phyloP scores from a whole-genome alignment of 78 protist genomes.

The slime mould (Dictyostelium discoideum) region DNA sequence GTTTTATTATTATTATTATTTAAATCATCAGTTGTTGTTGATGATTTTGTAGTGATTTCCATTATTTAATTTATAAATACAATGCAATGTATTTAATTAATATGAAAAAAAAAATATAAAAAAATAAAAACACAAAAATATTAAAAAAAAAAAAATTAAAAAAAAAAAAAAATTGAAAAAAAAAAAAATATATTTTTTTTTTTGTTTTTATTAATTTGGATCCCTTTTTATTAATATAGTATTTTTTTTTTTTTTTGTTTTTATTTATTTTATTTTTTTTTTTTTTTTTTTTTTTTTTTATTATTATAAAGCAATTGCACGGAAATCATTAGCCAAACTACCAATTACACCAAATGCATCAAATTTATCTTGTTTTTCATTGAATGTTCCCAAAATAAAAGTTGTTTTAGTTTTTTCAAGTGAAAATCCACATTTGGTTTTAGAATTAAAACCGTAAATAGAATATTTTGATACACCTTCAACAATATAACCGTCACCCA shows the following conservation, averaged over 20 bases:
- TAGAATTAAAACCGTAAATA: background rate
- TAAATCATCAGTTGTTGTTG: background rate
- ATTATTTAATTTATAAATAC: background rate
- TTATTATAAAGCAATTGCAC: background rate
- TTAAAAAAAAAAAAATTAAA: background rate
- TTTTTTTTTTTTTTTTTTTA: background rate
- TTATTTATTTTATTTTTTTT: background rate
- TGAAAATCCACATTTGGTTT: background rate
- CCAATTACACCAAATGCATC: background rate
- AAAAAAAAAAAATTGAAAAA: background rate
- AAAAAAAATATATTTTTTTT: background rate
- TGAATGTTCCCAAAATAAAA: background rate
- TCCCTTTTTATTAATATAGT: no score
- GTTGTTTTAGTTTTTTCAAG: background rate
- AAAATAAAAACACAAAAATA: background rate
- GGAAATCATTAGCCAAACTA: background rate
- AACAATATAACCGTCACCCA: background rate
- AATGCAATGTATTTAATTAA: background rate
- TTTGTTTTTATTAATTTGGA: no score
- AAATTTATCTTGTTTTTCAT: conserved; percentile 8
- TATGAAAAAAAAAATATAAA: background rate
- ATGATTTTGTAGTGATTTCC: background rate
- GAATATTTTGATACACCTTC: background rate
- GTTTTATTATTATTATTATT: background rate
- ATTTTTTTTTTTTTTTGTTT: background rate